phyloP scores from a whole-genome alignment of 371 early-diverging fungal species.

The Entomophthora muscae region DNA sequence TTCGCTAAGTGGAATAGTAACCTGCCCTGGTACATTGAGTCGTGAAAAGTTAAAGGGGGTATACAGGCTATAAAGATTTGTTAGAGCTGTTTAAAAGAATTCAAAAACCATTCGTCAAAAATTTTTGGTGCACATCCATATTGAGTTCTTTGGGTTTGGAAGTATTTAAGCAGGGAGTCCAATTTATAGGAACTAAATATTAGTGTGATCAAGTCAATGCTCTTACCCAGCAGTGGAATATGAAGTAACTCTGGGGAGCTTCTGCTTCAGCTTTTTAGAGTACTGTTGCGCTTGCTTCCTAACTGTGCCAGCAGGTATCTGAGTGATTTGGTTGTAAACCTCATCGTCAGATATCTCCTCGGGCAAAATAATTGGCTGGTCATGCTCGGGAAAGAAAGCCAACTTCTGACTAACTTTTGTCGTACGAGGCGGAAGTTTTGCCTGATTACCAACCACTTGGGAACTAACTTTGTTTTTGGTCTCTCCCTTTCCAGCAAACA shows the following conservation, averaged over 20 bases:
- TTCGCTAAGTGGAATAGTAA: background rate
- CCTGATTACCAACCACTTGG: conserved; percentile 10
- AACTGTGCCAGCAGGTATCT: conserved; percentile 12
- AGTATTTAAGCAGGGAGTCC: conserved; percentile 21
- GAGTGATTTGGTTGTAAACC: conserved; percentile 17
- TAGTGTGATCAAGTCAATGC: background rate
- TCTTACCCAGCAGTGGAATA: conserved; percentile 67
- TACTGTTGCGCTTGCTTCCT: conserved; percentile 37
- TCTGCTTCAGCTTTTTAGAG: conserved; percentile 15
- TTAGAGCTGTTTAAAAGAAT: background rate
- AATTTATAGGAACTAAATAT: conserved; percentile 22
- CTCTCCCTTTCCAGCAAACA: background rate
- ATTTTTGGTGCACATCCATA: conserved; percentile 18
- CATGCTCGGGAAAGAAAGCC: conserved; percentile 67
- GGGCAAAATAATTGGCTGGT: conserved; percentile 20
- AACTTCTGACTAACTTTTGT: conserved; percentile 84
- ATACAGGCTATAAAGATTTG: conserved; percentile 7
- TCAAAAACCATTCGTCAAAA: conserved; percentile 23
- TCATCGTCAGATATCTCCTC: conserved; percentile 17
- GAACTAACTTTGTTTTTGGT: background rate
- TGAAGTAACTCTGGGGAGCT: conserved; percentile 56
- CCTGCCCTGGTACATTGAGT: background rate
- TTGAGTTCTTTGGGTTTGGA: conserved; percentile 15
- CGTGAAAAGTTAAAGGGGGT: conserved; percentile 9
- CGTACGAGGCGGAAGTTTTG: conserved; percentile 45